phyloP scores from a whole-genome alignment of 1,139 yeast species.

The Diutina mesorugosa region DNA sequence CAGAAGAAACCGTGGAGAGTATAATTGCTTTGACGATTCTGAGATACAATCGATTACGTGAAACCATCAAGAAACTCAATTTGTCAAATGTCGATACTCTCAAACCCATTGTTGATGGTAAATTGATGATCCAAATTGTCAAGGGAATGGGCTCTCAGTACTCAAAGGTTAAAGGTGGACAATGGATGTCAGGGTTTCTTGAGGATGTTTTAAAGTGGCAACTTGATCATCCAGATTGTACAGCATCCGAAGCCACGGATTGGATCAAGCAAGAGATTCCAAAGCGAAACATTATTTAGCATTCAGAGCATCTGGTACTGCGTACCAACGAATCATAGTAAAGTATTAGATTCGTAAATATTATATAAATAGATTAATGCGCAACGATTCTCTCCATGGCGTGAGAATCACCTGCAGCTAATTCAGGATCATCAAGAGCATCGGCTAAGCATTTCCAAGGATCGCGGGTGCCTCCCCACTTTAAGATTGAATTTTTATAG shows the following conservation, averaged over 20 bases:
- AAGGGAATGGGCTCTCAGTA: constrained; percentile 11
- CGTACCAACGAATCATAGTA: background rate
- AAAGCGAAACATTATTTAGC: background rate
- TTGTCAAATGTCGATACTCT: constrained; percentile 29
- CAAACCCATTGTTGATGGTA: constrained; percentile 60
- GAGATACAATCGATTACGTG: constrained; percentile 5
- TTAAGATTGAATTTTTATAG: constrained; percentile 56
- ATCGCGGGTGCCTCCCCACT: constrained; percentile 90
- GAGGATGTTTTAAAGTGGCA: constrained; percentile 58
- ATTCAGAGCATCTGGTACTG: background rate
- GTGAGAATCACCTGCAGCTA: constrained; percentile 52
- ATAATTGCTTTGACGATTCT: constrained; percentile 2
- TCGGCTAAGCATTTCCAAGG: constrained; percentile 85
- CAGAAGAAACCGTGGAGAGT: background rate
- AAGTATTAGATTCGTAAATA: background rate
- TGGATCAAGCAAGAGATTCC: constrained; percentile 8
- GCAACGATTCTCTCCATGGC: constrained; percentile 59
- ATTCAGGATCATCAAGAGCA: constrained; percentile 49
- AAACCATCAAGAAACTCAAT: constrained; percentile 12
- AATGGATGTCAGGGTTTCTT: constrained; percentile 58
- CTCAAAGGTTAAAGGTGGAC: constrained; percentile 48
- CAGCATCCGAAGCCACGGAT: constrained; percentile 40
- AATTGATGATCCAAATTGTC: constrained; percentile 37
- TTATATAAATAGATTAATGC: background rate
- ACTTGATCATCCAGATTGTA: constrained; percentile 49